Evolutionary conservation across 2,329 filamentous ascomycete genomes (phyloP), one percentile per base, ranked within the genome.

Genomic region (Lecanoromycetidae sp.): DNA sequence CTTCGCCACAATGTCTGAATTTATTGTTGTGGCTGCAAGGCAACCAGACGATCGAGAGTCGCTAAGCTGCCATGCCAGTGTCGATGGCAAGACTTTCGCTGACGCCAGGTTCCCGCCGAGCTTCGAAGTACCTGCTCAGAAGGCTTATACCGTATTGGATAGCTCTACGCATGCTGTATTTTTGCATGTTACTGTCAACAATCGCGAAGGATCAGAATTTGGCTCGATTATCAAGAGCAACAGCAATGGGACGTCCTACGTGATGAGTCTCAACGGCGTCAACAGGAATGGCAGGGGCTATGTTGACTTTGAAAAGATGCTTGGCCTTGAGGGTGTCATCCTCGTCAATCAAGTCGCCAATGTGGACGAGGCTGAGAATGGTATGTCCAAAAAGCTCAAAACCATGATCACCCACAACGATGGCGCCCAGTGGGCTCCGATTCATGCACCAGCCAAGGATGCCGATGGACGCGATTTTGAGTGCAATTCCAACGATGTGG

Each of bases 371-470:
- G 71, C 76, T 10, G 69, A 76, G 43, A 70, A 73, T 36, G 79
- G 79, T 15, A 71, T 75, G 19, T 70, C 73, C 34, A 98, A 98
- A 72, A 81, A 80, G 60, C 72, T 95, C 41, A 86, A 87, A 63
- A 91, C 86, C 30, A 80, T 84, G 70, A 95, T 98, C 59, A 94
- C 87, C 1, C 91, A 98, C 67, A 96, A 95, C 58, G 91, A 98
- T 60, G 91, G 90, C 27, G 84, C 84, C 0, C 79, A 88, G 60
- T 98, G 91, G 91, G 72, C 72, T 23, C 79, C 80, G 53, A 67
- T 98, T 8, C 66, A 77, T 9, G 80, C 87, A n/a, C 90, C 87
- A 0, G 59, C 65, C 30, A 76, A 79, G 55, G 80, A 90, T 56
- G 70, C 75, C 0, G 78, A 91, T 25, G 79, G 77, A 55, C 84